Conservation (phyloP, 192 early-diverging fungal species). For the Mortierella alpina region DNA sequence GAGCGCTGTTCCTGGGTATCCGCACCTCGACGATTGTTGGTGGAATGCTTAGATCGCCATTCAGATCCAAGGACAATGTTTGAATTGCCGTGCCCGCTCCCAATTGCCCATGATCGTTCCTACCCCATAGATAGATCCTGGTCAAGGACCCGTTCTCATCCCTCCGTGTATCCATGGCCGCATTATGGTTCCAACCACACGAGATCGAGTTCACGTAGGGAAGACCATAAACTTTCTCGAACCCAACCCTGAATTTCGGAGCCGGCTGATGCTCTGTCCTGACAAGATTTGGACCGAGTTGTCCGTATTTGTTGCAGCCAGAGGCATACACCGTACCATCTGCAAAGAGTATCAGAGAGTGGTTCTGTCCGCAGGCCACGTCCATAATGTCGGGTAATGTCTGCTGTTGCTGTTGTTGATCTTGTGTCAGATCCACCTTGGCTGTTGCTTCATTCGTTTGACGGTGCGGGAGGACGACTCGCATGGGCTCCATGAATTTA, state of each 20-base stretch:
- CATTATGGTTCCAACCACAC: slow-evolving; percentile 73
- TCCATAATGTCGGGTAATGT: slow-evolving; percentile 47
- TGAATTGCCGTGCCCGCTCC: slow-evolving; percentile 2
- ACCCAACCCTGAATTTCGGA: slow-evolving; percentile 57
- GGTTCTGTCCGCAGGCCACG: slow-evolving; percentile 74
- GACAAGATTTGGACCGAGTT: slow-evolving; percentile 57
- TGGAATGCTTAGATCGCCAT: neutral
- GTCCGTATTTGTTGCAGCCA: slow-evolving; percentile 74
- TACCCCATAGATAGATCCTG: slow-evolving; percentile 72
- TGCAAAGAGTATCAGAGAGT: slow-evolving; percentile 63
- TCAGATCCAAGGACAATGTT: neutral
- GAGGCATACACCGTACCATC: slow-evolving; percentile 62
- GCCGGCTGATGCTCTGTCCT: slow-evolving; percentile 10
- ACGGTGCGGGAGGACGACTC: slow-evolving; percentile 10
- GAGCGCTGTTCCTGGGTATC: slow-evolving; percentile 1
- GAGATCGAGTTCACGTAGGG: slow-evolving; percentile 54
- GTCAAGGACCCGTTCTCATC: neutral
- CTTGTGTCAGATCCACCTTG: neutral
- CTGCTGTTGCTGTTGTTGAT: neutral
- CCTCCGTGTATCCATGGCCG: slow-evolving; percentile 18
- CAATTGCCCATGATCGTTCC: slow-evolving; percentile 82
- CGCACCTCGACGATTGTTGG: slow-evolving; percentile 14
- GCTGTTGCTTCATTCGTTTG: neutral
- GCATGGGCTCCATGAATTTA: slow-evolving; percentile 48
- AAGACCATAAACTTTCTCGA: slow-evolving; percentile 35